A percentile compares a stretch with the other conserved stretches of the same genome.
Evolutionary conservation across 768 basidiomycete genomes (phyloP).

Genomic region (Xerocomellus intermedius): DNA sequence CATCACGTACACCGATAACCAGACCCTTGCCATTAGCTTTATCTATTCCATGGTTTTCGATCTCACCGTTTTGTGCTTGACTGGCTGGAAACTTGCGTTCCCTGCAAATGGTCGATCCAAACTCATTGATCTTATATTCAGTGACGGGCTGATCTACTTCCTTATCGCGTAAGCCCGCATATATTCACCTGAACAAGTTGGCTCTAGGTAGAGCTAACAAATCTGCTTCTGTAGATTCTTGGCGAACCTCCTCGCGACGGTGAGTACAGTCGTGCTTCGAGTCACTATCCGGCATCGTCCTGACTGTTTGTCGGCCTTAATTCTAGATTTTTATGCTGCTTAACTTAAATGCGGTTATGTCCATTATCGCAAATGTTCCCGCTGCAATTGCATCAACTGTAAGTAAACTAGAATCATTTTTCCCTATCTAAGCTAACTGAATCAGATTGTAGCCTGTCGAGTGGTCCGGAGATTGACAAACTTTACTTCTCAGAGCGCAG

Average conservation of each 20-base stretch:
- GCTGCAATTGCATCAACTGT: slow-evolving; percentile 71
- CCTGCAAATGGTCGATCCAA: slow-evolving; percentile 47
- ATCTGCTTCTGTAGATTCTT: slow-evolving; percentile 49
- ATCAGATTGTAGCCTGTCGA: slow-evolving; percentile 62
- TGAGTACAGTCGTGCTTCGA: slow-evolving; percentile 14
- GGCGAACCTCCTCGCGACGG: slow-evolving; percentile 59
- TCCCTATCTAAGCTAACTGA: background rate
- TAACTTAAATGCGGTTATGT: slow-evolving; percentile 70
- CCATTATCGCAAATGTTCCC: slow-evolving; percentile 70
- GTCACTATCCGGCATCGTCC: background rate
- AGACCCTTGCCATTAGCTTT: slow-evolving; percentile 61
- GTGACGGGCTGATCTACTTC: slow-evolving; percentile 73
- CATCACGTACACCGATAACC: slow-evolving; percentile 59
- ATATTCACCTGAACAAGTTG: background rate
- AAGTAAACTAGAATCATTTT: slow-evolving; percentile 7
- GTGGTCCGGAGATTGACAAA: slow-evolving; percentile 66
- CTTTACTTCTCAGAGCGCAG: slow-evolving; percentile 48
- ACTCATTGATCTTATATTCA: slow-evolving; percentile 64
- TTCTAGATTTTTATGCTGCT: slow-evolving; percentile 59
- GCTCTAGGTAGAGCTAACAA: background rate
- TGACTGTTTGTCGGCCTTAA: background rate
- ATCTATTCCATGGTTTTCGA: slow-evolving; percentile 78
- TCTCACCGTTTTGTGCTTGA: slow-evolving; percentile 58
- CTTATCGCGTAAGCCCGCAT: slow-evolving; percentile 55
- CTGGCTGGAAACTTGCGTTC: slow-evolving; percentile 57